These are phyloP conservation scores for Verticillium zaregamsianum DNA, from an alignment of 2,329 filamentous ascomycete genomes.

Conservation along the genomic window DNA sequence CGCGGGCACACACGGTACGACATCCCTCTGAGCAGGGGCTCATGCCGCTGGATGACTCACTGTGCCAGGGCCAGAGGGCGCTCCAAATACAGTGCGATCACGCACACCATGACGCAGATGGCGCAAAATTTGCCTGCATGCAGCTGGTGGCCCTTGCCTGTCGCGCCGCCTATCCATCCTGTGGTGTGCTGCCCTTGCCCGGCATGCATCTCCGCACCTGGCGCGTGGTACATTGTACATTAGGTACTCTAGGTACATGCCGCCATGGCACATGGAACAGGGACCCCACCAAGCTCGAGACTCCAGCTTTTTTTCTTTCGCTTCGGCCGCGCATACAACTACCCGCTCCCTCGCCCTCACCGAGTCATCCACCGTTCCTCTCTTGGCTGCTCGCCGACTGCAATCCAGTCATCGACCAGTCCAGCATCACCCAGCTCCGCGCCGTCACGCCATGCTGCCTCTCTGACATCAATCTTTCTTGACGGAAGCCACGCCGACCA, in stretches of 20 bases:
- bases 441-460: constrained; percentile 1
- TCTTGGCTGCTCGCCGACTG: not conserved
- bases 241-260: not conserved
- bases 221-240: not conserved
- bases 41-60: not conserved
- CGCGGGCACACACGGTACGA: not conserved
- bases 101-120: not conserved
- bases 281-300: not conserved
- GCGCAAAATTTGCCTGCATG: not conserved
- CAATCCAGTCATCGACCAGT: not conserved
- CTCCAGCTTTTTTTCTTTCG: not conserved
- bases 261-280: not conserved
- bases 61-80: not conserved
- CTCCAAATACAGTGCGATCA: not conserved
- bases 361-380: not conserved
- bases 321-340: not conserved
- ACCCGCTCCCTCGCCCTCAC: not conserved
- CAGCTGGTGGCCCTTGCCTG: not conserved
- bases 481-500: not conserved
- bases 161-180: not conserved
- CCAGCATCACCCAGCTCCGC: not conserved
- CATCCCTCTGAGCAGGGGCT: not conserved
- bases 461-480: not conserved
- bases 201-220: not conserved
- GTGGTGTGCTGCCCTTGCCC: no score